Base-by-base conservation (phyloP, 805 yeast species). In the Schizosaccharomyces osmophilus region DNA sequence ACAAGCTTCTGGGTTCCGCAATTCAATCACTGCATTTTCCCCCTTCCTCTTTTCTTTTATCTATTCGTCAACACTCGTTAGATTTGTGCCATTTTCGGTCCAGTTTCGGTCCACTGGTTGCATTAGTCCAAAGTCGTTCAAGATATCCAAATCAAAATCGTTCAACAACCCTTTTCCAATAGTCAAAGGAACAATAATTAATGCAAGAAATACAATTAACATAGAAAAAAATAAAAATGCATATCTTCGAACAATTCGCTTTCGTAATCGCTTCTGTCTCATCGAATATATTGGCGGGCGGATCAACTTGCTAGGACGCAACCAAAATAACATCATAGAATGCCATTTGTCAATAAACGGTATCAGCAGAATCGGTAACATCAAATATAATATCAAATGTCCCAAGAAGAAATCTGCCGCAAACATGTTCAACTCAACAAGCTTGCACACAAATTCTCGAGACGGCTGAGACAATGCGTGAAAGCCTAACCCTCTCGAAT, bases 261-360 rank as follows among this genome's bases (percentile, higher is more conserved):
- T 87, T 74, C 98, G 85, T 73, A 89, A 82, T 76, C 87, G 84
- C 62, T 94, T 90, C 77, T 93, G 97, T 76, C 93, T 90, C 76
- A 90, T 78, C 22, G 97, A 87, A 76, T 87, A 89, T 72, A 93
- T 87, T 69, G 98, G 97, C 64, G 97, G 97, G 75, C 97, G 85
- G 70, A 93, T 89, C 77, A 87, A 95, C 76, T 94, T 84, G 65
- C 93, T 78, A 63, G 98, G 98, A 73, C 87, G 86, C 75, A 93
- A 83, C 99, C 99, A 93, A 84, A 93, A 93, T 75, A 93, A 78
- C 95, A 90, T 84, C 73, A 88, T 83, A 57, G 98, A 90, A 74
- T 93, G 99, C 95, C 95, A 88, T 77, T 86, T 85, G 76, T 93
- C 98, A 73, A 88, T 76, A 73, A 81, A 78, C 69, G 99, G 99